Evolutionary conservation across 2,329 filamentous ascomycete species (phyloP).

Genomic region (Diplodia seriata): DNA sequence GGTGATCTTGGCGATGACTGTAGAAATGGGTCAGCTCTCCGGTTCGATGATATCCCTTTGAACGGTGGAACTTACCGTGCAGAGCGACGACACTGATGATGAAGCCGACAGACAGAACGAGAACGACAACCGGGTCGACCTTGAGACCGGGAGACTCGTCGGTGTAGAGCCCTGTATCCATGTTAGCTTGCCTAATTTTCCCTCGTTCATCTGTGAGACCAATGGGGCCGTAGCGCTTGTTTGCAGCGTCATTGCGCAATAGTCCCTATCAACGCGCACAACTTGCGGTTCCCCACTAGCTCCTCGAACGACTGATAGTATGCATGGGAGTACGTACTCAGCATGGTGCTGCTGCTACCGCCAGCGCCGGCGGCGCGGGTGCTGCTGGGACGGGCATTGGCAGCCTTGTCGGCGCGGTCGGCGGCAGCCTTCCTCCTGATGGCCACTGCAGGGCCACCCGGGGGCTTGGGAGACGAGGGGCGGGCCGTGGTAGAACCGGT

Average conservation of each 20-base stretch:
- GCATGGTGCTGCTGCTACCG: conserved; percentile 96
- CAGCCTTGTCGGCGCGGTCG: conserved; percentile 96
- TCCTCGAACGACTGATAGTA: neutral
- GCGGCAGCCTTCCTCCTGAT: conserved; percentile 94
- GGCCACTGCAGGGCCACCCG: conserved; percentile 91
- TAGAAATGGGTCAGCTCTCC: neutral
- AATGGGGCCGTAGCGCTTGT: neutral
- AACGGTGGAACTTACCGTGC: conserved; percentile 74
- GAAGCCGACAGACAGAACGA: conserved; percentile 95
- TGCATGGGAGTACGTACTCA: conserved; percentile 70
- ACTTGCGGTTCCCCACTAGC: neutral
- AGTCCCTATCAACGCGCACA: neutral
- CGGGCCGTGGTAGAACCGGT: conserved; percentile 76
- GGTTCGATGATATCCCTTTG: neutral
- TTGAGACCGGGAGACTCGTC: conserved; percentile 97
- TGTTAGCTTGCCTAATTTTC: conserved; percentile 37
- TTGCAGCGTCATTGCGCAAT: neutral
- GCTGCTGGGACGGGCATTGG: conserved; percentile 90
- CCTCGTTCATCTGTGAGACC: neutral
- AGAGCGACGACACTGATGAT: conserved; percentile 98
- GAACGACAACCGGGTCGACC: conserved; percentile 96
- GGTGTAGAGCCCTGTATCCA: conserved; percentile 83
- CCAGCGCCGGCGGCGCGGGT: conserved; percentile 93
- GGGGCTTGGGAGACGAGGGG: conserved; percentile 84
- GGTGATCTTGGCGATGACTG: conserved; percentile 33